Conservation (phyloP, 306 rosid species). For the Canavalia gladiata region DNA sequence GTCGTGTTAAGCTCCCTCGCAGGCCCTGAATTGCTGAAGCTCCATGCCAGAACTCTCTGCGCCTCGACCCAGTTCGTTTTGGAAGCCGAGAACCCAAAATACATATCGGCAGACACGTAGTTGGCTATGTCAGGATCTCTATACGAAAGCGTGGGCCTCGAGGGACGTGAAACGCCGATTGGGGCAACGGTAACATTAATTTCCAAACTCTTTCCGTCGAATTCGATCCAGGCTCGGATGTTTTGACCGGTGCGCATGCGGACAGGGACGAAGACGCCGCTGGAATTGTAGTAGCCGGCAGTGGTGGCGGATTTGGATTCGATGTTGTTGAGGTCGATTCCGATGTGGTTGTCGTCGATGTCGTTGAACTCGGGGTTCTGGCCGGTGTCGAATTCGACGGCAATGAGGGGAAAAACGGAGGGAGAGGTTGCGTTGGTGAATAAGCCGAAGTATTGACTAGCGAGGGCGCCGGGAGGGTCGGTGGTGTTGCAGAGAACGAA, state of each 20-base stretch:
- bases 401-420: conserved; percentile 66
- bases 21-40: conserved; percentile 73
- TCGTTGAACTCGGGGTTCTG: conserved; percentile 86
- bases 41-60: conserved; percentile 90
- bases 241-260: conserved; percentile 75
- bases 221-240: conserved; percentile 83
- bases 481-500: conserved; percentile 74
- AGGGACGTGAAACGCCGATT: conserved; percentile 61
- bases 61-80: conserved; percentile 78
- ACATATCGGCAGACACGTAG: conserved; percentile 79
- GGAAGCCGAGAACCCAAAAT: conserved; percentile 88
- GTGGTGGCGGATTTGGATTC: not conserved
- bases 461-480: conserved; percentile 75
- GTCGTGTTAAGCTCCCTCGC: conserved; percentile 72
- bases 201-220: conserved; percentile 58
- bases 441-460: conserved; percentile 88
- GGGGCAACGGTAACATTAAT: conserved; percentile 84
- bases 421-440: conserved; percentile 67
- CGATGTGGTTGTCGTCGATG: conserved; percentile 77
- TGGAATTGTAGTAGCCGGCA: conserved; percentile 75
- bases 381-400: conserved; percentile 88
- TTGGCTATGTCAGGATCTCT: conserved; percentile 58
- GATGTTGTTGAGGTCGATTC: conserved; percentile 73
- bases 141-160: conserved; percentile 63
- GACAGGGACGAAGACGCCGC: conserved; percentile 63